These are phyloP conservation scores for Lactifluus hygrophoroides DNA, from an alignment of 768 basidiomycete species.

Conservation along the genomic window DNA sequence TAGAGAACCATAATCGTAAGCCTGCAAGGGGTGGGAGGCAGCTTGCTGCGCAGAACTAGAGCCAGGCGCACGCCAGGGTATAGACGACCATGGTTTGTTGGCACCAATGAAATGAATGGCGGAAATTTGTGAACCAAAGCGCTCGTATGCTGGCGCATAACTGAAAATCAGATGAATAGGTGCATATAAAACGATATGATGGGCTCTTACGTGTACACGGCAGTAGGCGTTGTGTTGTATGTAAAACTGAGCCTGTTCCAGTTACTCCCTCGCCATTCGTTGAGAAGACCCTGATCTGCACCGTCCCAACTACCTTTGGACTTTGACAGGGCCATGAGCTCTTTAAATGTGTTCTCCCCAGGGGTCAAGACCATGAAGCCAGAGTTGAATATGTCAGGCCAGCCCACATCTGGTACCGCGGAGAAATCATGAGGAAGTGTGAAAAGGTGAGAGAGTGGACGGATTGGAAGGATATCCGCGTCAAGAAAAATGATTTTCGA, in stretches of 20 bases:
- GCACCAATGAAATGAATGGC: conserved; percentile 91
- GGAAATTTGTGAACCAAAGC: conserved; percentile 80
- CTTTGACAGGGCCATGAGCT: conserved; percentile 61
- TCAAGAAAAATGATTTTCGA: conserved; percentile 85
- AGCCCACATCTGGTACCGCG: conserved; percentile 93
- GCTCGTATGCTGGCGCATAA: conserved; percentile 94
- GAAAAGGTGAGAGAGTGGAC: conserved; percentile 91
- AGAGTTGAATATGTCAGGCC: conserved; percentile 99
- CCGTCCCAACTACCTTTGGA: conserved; percentile 91
- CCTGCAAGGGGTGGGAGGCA: conserved; percentile 34
- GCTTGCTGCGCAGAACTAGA: conserved; percentile 28
- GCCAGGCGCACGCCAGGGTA: conserved; percentile 60
- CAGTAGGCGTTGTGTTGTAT: conserved; percentile 97
- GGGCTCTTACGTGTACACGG: conserved; percentile 81
- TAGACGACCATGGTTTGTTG: conserved; percentile 89
- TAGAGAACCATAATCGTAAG: conserved; percentile 72
- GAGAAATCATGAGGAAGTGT: conserved; percentile 73
- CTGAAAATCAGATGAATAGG: conserved; percentile 32
- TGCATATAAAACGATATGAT: neutral
- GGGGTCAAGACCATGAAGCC: conserved; percentile 87
- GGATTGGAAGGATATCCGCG: conserved; percentile 82
- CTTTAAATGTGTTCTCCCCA: conserved; percentile 71
- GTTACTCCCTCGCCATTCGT: conserved; percentile 81
- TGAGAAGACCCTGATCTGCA: conserved; percentile 95
- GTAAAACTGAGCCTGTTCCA: conserved; percentile 97